These are phyloP conservation scores for Hericium alpestre DNA, from an alignment of 768 basidiomycete species.

Conservation along the genomic window DNA sequence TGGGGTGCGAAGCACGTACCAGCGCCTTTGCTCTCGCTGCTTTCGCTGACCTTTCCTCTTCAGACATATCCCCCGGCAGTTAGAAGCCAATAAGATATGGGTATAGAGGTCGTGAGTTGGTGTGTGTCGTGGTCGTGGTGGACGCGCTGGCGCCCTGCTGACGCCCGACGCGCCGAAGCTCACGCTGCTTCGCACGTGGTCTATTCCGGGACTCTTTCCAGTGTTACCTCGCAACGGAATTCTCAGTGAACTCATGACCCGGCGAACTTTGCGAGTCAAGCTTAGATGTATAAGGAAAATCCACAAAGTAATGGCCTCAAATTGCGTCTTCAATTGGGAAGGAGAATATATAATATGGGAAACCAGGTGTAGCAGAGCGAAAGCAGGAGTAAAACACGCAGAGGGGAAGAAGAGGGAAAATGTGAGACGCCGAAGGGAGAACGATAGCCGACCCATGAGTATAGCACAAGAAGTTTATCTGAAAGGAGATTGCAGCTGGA, in stretches of 20 bases:
- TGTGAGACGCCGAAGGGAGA: background rate
- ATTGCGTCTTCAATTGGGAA: background rate
- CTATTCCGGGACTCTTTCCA: too few relatives aligned
- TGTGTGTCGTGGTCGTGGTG: background rate
- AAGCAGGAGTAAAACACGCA: background rate
- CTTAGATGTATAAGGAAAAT: background rate
- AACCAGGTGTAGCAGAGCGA: background rate
- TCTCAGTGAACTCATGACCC: background rate
- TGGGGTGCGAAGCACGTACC: slow-evolving; percentile 32
- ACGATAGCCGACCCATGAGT: background rate
- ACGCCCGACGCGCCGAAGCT: too few relatives aligned
- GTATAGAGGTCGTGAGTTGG: background rate
- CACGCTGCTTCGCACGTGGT: too few relatives aligned
- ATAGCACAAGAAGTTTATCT: slow-evolving; percentile 8
- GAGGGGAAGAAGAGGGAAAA: background rate
- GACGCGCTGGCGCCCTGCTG: background rate
- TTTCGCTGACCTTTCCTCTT: slow-evolving; percentile 72
- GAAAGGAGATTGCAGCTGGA: slow-evolving; percentile 15
- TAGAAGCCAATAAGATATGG: background rate
- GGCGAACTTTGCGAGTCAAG: background rate
- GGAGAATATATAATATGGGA: background rate
- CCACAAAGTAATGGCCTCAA: background rate
- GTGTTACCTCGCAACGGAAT: too few relatives aligned
- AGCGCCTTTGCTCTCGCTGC: slow-evolving; percentile 77
- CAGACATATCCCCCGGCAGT: slow-evolving; percentile 25